A percentile compares a stretch with the other conserved stretches of the same genome.
These are phyloP conservation scores for Gossypioides kirkii DNA, from an alignment of 345 rosid genomes.

Conservation along the genomic window DNA sequence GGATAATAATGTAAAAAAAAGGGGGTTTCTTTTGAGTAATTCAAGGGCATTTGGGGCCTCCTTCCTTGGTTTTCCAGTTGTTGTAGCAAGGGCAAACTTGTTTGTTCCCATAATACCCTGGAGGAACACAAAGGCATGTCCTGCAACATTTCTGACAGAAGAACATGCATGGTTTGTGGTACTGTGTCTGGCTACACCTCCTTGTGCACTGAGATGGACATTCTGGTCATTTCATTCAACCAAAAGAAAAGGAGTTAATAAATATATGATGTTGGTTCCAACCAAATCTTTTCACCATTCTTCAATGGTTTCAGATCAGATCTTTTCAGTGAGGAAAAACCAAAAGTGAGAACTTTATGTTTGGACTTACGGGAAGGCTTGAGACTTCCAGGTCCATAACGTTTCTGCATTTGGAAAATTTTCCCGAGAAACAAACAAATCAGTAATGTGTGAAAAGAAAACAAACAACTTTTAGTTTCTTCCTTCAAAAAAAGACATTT, in stretches of 20 bases:
- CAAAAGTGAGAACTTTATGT: background rate
- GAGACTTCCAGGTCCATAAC: slow-evolving; percentile 45
- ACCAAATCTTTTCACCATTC: background rate
- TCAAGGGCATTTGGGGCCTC: slow-evolving; percentile 69
- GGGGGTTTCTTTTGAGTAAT: slow-evolving; percentile 18
- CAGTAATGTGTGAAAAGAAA: background rate
- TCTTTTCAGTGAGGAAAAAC: background rate
- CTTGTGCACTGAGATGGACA: slow-evolving; percentile 51
- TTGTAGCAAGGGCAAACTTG: slow-evolving; percentile 70
- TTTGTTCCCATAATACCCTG: slow-evolving; percentile 59
- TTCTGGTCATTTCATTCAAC: slow-evolving; percentile 39
- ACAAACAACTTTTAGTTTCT: background rate
- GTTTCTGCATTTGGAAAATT: slow-evolving; percentile 24
- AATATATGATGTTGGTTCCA: background rate
- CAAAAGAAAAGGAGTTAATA: background rate
- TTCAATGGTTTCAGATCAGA: background rate
- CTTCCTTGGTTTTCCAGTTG: slow-evolving; percentile 70
- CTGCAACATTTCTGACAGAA: slow-evolving; percentile 73
- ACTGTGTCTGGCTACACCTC: slow-evolving; percentile 54
- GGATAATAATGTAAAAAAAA: background rate
- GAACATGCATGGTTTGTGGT: slow-evolving; percentile 51
- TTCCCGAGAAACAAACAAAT: background rate
- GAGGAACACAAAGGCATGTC: slow-evolving; percentile 73
- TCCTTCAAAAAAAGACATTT: background rate
- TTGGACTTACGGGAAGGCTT: slow-evolving; percentile 39